phyloP scores from a whole-genome alignment of 805 yeast species.

The Kregervanrija pseudodelftensis region DNA sequence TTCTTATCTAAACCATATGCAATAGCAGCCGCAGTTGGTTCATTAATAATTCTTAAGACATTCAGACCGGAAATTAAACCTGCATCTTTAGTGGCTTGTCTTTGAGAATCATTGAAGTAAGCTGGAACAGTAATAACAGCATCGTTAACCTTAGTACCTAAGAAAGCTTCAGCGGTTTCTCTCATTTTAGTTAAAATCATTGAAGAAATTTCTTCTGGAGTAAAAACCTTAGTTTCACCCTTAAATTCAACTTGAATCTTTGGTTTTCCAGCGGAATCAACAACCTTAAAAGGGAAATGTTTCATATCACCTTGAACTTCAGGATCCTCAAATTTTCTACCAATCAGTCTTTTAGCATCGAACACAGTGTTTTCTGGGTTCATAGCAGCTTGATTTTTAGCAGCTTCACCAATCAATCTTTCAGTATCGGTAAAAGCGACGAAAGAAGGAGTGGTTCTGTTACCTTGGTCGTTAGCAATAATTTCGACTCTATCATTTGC shows the following conservation, averaged over 20 bases:
- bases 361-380: constrained; percentile 87
- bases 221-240: constrained; percentile 79
- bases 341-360: constrained; percentile 89
- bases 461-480: constrained; percentile 97
- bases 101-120: constrained; percentile 94
- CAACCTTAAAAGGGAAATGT: constrained; percentile 79
- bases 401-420: constrained; percentile 93
- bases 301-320: constrained; percentile 77
- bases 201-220: constrained; percentile 92
- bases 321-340: constrained; percentile 78
- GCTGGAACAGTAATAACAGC: constrained; percentile 98
- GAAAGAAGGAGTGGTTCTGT: constrained; percentile 94
- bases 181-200: constrained; percentile 89
- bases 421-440: constrained; percentile 92
- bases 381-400: constrained; percentile 94
- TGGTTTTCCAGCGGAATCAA: constrained; percentile 72
- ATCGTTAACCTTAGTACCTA: constrained; percentile 77
- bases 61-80: constrained; percentile 95
- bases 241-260: constrained; percentile 75
- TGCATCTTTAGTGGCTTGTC: constrained; percentile 98
- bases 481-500: constrained; percentile 87
- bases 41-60: constrained; percentile 91
- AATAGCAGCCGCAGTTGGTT: constrained; percentile 97
- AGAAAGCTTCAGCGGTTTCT: constrained; percentile 81
- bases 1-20: constrained; percentile 88